Evolutionary conservation across 2,329 filamentous ascomycete genomes (phyloP), one percentile per base, ranked within the genome.

Genomic region (Pyrenophora tritici-repentis): DNA sequence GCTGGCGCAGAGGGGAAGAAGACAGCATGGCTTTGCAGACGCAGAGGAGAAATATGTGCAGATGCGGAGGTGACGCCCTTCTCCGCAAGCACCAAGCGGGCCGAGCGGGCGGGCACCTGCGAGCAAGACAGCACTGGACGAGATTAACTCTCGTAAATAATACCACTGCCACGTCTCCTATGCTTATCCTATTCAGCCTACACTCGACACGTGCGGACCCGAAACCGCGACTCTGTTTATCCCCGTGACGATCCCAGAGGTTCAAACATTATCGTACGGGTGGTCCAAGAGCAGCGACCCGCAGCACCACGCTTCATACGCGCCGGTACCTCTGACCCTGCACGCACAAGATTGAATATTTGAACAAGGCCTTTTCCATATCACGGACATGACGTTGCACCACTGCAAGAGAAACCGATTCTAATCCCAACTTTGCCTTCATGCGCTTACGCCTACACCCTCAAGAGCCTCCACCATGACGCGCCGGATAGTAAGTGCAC

Each of bases 401-500:
- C 36, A 32, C 45, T 47, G 37, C 42, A 24, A 41, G 44, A 55
- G 36, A 17, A 36, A n/a, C 43, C 20, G 18, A 22, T 50, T 39
- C 35, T 56, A 53, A 33, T 39, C 41, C 18, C 47, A 18, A n/a
- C 44, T 26, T 40, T 45, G 51, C 29, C 54, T 45, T 44, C 38
- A 58, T 62, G 59, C 46, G 39, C 54, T 33, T 43, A 33, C 50
- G 40, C 41, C 45, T 47, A 47, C 49, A 37, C 34, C 34, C 51
- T 55, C 53, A 48, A 41, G 55, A 48, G 47, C 50, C 53, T 50
- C 34, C 57, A 66, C 44, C 56, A 76, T 76, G 73, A 73, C 73
- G 47, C 70, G 73, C 58, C 68, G 73, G 47, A 73, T 75, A 52
- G 73, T 73, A 62, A 13, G 68, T 55, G 42, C 24, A 29, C 35